Evolutionary conservation across 768 basidiomycete species (phyloP), one percentile per base, ranked within the genome.

Genomic region (Tricholoma terreum): DNA sequence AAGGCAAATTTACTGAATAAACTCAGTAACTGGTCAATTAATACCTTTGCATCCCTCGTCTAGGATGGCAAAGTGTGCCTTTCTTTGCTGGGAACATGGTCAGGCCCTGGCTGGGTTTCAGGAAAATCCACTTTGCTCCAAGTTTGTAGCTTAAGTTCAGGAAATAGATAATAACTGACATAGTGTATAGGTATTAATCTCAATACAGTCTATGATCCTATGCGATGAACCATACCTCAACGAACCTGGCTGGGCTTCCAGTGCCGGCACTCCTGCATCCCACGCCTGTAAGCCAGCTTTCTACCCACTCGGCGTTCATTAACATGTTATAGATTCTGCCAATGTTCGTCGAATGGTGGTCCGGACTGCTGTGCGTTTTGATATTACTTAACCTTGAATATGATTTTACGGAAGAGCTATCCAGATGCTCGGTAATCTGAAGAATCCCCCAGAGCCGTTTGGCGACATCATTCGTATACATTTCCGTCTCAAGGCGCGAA

Each of bases 191-290:
- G 92, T 95, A 35, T 78, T 98, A 40, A 90, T 97, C 36, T 95
- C 94, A 14, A 95, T 98, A 31, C 95, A 97, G 75, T 93, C 92
- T 14, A 93, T 98, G 91, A 96, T 97, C 62, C 76, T 97, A 22
- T 94, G 90, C 60, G 95, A 96, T 17, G 94, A 94, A 65, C 92
- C 95, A 8, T 96, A 94, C 69, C 71, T 94, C 58, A 96, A 96
- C 62, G 94, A 98, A 69, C 94, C 94, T 17, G 93, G 89, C 22
- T 92, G 90, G 90, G 86, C 90, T 19, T 73, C 73, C 40, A 81
- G 83, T 56, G 84, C 79, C 14, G 92, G 92, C 24, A 89, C 86
- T 22, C 80, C 89, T 2, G 81, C 84, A 61, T 94, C 92, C 31
- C 79, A 77, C 64, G 85, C 88, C 48, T 94, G 92, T 94, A 71